Evolutionary conservation across 2,329 filamentous ascomycete species (phyloP).

Genomic region (Apiospora marii): DNA sequence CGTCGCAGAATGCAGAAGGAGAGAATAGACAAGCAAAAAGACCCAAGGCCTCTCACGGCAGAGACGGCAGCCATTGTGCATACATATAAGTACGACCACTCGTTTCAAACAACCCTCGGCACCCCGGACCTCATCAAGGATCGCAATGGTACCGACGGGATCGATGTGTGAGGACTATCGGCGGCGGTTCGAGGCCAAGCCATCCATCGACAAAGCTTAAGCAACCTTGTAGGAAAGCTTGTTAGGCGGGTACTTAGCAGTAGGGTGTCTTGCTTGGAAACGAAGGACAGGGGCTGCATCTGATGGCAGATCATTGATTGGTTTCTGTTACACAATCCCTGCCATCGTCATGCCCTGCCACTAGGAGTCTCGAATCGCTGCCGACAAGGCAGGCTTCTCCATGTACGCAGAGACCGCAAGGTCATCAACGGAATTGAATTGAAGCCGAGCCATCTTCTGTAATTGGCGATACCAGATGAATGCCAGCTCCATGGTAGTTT

Average conservation of each 20-base stretch:
- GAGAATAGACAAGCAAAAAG: not conserved
- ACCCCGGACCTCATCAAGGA: not conserved
- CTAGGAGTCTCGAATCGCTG: not conserved
- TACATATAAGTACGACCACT: not conserved
- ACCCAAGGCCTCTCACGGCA: not conserved
- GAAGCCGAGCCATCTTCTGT: not conserved
- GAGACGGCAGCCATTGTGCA: not conserved
- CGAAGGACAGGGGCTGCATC: constrained; percentile 1
- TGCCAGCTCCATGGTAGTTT: not conserved
- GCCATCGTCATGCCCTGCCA: not conserved
- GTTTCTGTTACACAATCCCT: constrained; percentile 17
- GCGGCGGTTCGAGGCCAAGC: not conserved
- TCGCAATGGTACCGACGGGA: not conserved
- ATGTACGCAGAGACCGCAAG: not conserved
- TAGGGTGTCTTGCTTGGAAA: not conserved
- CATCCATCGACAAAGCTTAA: not conserved
- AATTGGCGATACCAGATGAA: not conserved
- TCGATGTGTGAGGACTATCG: not conserved
- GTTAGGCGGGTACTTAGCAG: not conserved
- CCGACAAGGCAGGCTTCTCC: not conserved
- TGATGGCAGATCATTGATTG: constrained; percentile 17
- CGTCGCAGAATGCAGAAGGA: not conserved
- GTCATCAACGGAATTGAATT: not conserved
- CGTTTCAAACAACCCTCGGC: not conserved
- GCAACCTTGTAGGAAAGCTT: not conserved